A percentile compares a stretch with the other conserved stretches of the same genome.
phyloP scores from a whole-genome alignment of 306 rosid species.

The Cyamopsis tetragonoloba region DNA sequence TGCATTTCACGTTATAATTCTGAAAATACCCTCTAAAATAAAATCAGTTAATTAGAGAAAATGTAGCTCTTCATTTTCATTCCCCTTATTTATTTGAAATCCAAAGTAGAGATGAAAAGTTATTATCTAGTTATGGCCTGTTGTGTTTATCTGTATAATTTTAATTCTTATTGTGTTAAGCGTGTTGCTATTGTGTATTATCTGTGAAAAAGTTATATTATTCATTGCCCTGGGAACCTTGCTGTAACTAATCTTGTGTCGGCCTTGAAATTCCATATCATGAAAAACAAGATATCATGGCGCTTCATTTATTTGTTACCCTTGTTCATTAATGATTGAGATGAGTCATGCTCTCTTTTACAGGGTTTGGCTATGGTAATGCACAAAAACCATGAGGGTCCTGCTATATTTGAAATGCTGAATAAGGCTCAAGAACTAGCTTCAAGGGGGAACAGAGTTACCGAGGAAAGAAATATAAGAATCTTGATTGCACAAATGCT shows the following conservation, averaged over 20 bases:
- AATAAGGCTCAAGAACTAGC: constrained; percentile 64
- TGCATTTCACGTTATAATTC: neutral
- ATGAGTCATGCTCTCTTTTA: constrained; percentile 2
- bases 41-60: neutral
- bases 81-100: neutral
- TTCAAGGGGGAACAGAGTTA: constrained; percentile 51
- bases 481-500: constrained; percentile 88
- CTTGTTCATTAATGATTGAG: neutral
- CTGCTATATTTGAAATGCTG: constrained; percentile 71
- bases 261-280: neutral
- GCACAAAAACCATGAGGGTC: constrained; percentile 82
- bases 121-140: neutral
- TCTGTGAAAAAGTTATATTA: neutral
- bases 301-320: constrained; percentile 1
- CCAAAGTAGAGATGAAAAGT: too few species aligned
- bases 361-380: constrained; percentile 90
- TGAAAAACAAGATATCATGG: neutral
- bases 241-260: neutral
- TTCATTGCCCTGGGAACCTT: neutral
- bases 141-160: neutral
- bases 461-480: constrained; percentile 76
- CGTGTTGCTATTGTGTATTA: neutral
- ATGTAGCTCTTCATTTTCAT: neutral
- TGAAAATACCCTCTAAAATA: neutral
- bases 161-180: neutral